These are phyloP conservation scores for Chrysosporium queenslandicum DNA, from an alignment of 2,329 filamentous ascomycete species.

Conservation along the genomic window DNA sequence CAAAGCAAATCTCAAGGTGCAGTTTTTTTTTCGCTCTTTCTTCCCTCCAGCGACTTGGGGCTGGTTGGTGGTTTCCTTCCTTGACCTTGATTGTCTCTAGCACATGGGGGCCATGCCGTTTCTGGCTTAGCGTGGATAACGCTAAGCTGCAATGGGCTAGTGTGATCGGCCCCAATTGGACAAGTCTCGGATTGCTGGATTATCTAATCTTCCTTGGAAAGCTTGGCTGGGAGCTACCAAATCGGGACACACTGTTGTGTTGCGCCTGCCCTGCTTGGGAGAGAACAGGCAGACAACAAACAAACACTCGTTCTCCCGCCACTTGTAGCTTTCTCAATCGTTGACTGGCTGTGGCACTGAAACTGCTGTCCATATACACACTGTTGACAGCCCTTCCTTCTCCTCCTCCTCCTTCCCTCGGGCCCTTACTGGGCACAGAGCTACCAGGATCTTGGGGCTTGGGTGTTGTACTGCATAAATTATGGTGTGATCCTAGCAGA, in stretches of 20 bases:
- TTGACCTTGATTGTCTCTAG: conserved; percentile 1
- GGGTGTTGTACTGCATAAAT: not conserved
- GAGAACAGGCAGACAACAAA: too few relatives aligned
- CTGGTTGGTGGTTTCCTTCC: not conserved
- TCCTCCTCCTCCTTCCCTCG: too few relatives aligned
- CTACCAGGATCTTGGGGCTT: not conserved
- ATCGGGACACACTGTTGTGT: too few relatives aligned
- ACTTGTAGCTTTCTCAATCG: too few relatives aligned
- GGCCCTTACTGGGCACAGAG: too few relatives aligned
- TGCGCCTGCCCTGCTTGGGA: too few relatives aligned
- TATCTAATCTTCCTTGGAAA: not conserved
- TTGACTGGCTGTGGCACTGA: too few relatives aligned
- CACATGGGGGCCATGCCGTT: conserved; percentile 3
- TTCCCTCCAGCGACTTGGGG: not conserved
- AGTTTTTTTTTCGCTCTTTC: not conserved
- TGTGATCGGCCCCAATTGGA: not conserved
- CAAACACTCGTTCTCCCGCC: too few relatives aligned
- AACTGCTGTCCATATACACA: too few relatives aligned
- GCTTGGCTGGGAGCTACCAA: too few relatives aligned
- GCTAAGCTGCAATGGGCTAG: not conserved
- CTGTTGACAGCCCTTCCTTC: too few relatives aligned
- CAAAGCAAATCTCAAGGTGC: not conserved
- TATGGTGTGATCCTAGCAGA: not conserved
- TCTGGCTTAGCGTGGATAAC: not conserved
- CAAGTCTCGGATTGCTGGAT: not conserved